Evolutionary conservation across 495 filamentous ascomycete species (phyloP), one percentile per base, ranked within the genome.

Genomic region (Aspergillus biplanus): DNA sequence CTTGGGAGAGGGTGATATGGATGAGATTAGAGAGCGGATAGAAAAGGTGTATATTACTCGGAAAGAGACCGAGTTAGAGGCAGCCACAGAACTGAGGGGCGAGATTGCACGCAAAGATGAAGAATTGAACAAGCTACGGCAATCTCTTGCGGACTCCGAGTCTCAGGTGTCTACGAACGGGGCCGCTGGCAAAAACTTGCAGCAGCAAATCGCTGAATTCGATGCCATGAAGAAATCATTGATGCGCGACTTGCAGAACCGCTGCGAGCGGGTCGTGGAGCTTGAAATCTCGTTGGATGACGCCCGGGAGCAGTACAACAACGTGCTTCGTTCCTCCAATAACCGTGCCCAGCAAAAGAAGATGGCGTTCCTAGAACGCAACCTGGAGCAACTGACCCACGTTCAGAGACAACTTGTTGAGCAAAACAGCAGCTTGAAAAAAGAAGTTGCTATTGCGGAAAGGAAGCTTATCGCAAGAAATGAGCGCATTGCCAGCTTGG

Each of bases 211-310:
- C 71, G 90, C 95, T 59, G 95, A 99, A 68, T 99, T 99, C 65
- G 95, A 99, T 78, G 89, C 90, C 39, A 99, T 99, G 94, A 99
- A 99, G 86, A 99, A 99, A 85, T 95, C 90, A 49, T 81, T 99
- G 64, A 99, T 99, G 95, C 90, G 95, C 60, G 95, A 99, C 78
- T 81, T 99, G 57, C 95, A 99, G 78, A 99, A 99, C 79, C 87
- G 95, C 48, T 99, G 95, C 76, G 95, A 99, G 80, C 87, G 95
- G 66, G 93, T 99, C 48, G 95, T 99, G 32, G 95, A 99, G 78
- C 86, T 99, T 33, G 95, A 99, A 71, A 98, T 99, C 67, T 95
- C 91, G 31, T 82, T 99, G 34, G 95, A 99, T 70, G 92, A 97
- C 79, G 96, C 95, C 5, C 87, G 95, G 52, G 96, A 99, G 79